Conservation (phyloP, 2,329 filamentous ascomycete genomes). For the Purpureocillium lavendulum region DNA sequence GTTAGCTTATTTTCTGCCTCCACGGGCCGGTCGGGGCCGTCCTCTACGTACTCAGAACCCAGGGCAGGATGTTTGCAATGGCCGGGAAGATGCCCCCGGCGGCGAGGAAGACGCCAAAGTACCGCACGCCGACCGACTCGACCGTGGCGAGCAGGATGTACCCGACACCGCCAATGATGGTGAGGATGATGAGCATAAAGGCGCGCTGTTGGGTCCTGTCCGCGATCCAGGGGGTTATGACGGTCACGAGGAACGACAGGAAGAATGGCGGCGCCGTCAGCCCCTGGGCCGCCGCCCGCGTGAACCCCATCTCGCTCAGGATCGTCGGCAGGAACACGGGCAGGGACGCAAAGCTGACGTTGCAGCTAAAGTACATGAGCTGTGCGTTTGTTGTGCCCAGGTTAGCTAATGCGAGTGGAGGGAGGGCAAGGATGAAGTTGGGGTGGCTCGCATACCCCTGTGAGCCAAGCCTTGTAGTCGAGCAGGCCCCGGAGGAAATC, state of each 20-base stretch:
- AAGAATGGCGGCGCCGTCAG: constrained; percentile 11
- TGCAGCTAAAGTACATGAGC: constrained; percentile 13
- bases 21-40: too few relatives aligned
- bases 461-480: constrained; percentile 26
- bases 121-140: constrained; percentile 1
- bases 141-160: constrained; percentile 6
- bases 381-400: too few relatives aligned
- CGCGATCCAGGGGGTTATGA: constrained; percentile 7
- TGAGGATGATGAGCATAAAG: constrained; percentile 2
- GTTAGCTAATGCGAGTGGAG: too few relatives aligned
- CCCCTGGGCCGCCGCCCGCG: constrained; percentile 10
- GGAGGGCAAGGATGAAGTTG: too few relatives aligned
- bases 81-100: constrained; percentile 5
- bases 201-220: constrained; percentile 10
- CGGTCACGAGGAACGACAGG: constrained; percentile 9
- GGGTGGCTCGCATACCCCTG: background rate
- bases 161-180: constrained; percentile 4
- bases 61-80: constrained; percentile 6
- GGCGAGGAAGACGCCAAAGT: constrained; percentile 4
- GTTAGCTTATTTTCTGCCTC: too few relatives aligned
- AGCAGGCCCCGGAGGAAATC: constrained; percentile 20
- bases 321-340: constrained; percentile 13
- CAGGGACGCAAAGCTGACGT: constrained; percentile 21
- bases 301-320: constrained; percentile 12
- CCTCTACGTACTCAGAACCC: constrained; percentile 1